phyloP scores from a whole-genome alignment of 2,329 filamentous ascomycete species.

The Alternaria burnsii region DNA sequence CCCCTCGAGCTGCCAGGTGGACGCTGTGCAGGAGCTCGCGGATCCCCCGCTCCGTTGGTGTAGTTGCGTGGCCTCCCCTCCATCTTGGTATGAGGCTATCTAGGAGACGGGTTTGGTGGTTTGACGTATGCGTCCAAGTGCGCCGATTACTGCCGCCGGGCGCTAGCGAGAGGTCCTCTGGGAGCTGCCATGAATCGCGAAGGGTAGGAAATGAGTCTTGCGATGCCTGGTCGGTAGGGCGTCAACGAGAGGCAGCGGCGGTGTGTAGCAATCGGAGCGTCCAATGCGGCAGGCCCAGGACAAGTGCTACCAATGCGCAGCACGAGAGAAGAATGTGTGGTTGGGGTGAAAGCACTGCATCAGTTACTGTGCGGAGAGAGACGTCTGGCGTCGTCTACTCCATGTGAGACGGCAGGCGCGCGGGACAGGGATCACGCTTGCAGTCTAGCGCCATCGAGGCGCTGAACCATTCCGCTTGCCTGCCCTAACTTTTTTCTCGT shows the following conservation, averaged over 20 bases:
- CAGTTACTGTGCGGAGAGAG: slow-evolving; percentile 28
- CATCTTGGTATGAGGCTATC: slow-evolving; percentile 31
- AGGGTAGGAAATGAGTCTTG: slow-evolving; percentile 24
- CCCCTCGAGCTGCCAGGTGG: slow-evolving; percentile 41
- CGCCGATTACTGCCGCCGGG: slow-evolving; percentile 20
- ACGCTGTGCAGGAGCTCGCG: slow-evolving; percentile 33
- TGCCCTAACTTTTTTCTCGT: slow-evolving; percentile 33
- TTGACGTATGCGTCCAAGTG: neutral
- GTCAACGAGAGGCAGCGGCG: slow-evolving; percentile 13
- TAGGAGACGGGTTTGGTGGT: neutral
- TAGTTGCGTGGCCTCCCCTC: slow-evolving; percentile 47
- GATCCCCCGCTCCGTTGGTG: slow-evolving; percentile 38
- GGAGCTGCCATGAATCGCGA: slow-evolving; percentile 33
- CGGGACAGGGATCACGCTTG: slow-evolving; percentile 19
- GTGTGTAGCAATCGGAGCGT: slow-evolving; percentile 5
- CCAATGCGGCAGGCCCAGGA: neutral
- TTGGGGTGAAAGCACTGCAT: slow-evolving; percentile 15
- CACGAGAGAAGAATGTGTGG: slow-evolving; percentile 8
- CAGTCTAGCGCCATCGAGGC: slow-evolving; percentile 26
- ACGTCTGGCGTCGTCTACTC: slow-evolving; percentile 29
- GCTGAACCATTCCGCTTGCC: slow-evolving; percentile 26
- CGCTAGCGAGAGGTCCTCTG: slow-evolving; percentile 23
- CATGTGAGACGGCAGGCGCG: slow-evolving; percentile 31
- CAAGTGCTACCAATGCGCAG: slow-evolving; percentile 7
- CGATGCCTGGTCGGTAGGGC: slow-evolving; percentile 18